phyloP scores from a whole-genome alignment of 1,284 basidiomycete genomes.

The Sanghuangporus baumii region DNA sequence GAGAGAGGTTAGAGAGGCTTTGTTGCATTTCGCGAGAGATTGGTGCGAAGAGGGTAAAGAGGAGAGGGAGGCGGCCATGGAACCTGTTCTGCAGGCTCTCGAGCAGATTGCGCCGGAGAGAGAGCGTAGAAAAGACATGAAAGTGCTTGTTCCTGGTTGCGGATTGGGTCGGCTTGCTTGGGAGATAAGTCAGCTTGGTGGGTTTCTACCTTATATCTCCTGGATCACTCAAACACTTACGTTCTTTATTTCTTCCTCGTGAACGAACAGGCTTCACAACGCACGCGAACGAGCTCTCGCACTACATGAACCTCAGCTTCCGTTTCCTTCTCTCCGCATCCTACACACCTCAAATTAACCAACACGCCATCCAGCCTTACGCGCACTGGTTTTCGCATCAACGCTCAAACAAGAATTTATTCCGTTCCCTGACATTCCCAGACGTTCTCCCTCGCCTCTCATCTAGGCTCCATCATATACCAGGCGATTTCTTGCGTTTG shows the following conservation, averaged over 20 bases:
- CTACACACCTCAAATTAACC: constrained; percentile 34
- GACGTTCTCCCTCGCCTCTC: constrained; percentile 50
- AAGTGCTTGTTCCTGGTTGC: constrained; percentile 56
- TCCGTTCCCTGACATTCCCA: constrained; percentile 50
- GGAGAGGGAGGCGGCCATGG: constrained; percentile 49
- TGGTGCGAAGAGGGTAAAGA: constrained; percentile 52
- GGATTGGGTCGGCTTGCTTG: constrained; percentile 60
- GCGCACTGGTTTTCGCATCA: constrained; percentile 68
- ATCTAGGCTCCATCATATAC: constrained; percentile 34
- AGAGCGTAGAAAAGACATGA: constrained; percentile 27
- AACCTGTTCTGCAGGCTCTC: constrained; percentile 48
- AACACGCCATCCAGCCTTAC: constrained; percentile 53
- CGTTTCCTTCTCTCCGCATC: constrained; percentile 47
- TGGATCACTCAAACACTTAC: not conserved
- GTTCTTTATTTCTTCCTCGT: not conserved
- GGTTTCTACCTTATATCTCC: not conserved
- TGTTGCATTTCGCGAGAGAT: constrained; percentile 65
- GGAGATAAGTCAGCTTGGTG: constrained; percentile 58
- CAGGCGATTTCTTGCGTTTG: constrained; percentile 49
- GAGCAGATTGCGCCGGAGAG: constrained; percentile 18
- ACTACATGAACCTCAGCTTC: constrained; percentile 57
- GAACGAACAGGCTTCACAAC: constrained; percentile 41
- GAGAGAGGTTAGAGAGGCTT: constrained; percentile 44
- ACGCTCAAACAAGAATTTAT: constrained; percentile 40
- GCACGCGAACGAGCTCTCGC: constrained; percentile 55